Evolutionary conservation across 2,329 filamentous ascomycete genomes (phyloP).

Genomic region (Bipolaris gigantea): DNA sequence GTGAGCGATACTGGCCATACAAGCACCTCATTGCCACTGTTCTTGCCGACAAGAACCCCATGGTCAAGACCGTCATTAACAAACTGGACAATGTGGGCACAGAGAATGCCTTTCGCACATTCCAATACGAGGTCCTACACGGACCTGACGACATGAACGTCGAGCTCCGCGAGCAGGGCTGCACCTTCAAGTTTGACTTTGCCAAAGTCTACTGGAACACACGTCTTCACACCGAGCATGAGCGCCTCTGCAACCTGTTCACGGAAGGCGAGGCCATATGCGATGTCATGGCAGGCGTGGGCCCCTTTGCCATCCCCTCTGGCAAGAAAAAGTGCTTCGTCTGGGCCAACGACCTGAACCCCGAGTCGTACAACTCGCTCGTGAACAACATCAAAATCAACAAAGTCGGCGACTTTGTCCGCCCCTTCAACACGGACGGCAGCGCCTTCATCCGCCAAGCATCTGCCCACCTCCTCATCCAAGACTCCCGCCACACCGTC

Average conservation of each 20-base stretch:
- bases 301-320: slow-evolving; percentile 89
- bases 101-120: slow-evolving; percentile 85
- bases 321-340: slow-evolving; percentile 90
- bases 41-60: slow-evolving; percentile 84
- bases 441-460: slow-evolving; percentile 75
- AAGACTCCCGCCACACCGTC: slow-evolving; percentile 59
- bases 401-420: slow-evolving; percentile 74
- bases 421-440: slow-evolving; percentile 80
- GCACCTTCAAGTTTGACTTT: slow-evolving; percentile 91
- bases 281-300: slow-evolving; percentile 97
- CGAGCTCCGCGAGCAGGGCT: slow-evolving; percentile 77
- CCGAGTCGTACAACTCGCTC: slow-evolving; percentile 77
- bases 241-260: slow-evolving; percentile 75
- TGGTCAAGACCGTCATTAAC: slow-evolving; percentile 88
- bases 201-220: slow-evolving; percentile 98
- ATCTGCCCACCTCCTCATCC: slow-evolving; percentile 60
- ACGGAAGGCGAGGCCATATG: slow-evolving; percentile 83
- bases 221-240: slow-evolving; percentile 85
- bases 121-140: slow-evolving; percentile 85
- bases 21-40: slow-evolving; percentile 84
- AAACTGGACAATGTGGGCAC: slow-evolving; percentile 87
- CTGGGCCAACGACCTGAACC: slow-evolving; percentile 96
- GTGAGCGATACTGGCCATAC: slow-evolving; percentile 79
- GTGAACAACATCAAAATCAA: slow-evolving; percentile 71
- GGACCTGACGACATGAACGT: slow-evolving; percentile 84